Evolutionary conservation across 1,284 basidiomycete species (phyloP).

Genomic region (Ustilago xerochloae): DNA sequence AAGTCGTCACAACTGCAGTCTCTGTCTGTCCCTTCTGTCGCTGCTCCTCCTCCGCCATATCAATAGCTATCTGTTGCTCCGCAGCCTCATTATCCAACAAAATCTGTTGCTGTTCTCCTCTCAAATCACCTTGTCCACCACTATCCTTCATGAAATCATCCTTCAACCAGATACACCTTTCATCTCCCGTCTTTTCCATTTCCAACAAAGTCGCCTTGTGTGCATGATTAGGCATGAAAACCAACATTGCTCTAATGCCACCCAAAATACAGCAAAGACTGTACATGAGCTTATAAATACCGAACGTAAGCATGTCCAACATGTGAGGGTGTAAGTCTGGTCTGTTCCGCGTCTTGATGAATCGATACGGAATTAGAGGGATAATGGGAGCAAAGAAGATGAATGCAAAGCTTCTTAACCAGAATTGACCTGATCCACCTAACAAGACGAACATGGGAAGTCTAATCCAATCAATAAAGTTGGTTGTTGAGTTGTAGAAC

Average conservation of each 20-base stretch:
- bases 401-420: slow-evolving; percentile 20
- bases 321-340: slow-evolving; percentile 35
- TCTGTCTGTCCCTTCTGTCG: not conserved
- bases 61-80: not conserved
- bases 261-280: slow-evolving; percentile 30
- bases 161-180: slow-evolving; percentile 28
- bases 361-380: slow-evolving; percentile 22
- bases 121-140: slow-evolving; percentile 26
- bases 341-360: slow-evolving; percentile 27
- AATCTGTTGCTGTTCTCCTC: slow-evolving; percentile 28
- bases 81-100: slow-evolving; percentile 3
- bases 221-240: slow-evolving; percentile 27
- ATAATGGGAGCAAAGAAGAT: slow-evolving; percentile 26
- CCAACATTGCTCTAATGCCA: slow-evolving; percentile 16
- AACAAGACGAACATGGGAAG: slow-evolving; percentile 37
- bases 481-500: slow-evolving; percentile 38
- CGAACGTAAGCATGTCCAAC: slow-evolving; percentile 31
- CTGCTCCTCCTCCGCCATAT: not conserved
- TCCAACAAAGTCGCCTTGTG: slow-evolving; percentile 22
- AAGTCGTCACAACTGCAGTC: not conserved
- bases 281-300: slow-evolving; percentile 40
- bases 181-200: slow-evolving; percentile 30
- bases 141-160: slow-evolving; percentile 29
- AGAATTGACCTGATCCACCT: slow-evolving; percentile 25
- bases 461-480: slow-evolving; percentile 48